Conservation (phyloP, 176 grass and related monocot species). For the Oryza glumipatula region DNA sequence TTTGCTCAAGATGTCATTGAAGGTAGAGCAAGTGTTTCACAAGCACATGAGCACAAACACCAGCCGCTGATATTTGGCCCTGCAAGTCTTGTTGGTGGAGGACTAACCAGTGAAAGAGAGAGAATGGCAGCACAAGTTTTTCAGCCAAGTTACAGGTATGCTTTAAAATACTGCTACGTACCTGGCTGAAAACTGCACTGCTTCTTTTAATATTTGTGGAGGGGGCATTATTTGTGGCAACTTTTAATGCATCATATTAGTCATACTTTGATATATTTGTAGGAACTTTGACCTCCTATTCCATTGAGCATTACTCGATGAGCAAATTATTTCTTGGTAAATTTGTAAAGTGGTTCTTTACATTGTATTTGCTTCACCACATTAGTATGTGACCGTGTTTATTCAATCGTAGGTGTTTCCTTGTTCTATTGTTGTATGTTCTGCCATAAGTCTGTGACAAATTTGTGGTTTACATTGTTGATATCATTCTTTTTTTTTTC, state of each 20-base stretch:
- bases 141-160: constrained; percentile 89
- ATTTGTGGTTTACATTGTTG: constrained; percentile 4
- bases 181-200: neutral
- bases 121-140: constrained; percentile 81
- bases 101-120: constrained; percentile 77
- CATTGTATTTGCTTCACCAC: neutral
- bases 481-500: constrained; percentile 7
- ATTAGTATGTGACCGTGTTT: neutral
- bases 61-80: constrained; percentile 97
- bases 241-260: constrained; percentile 1
- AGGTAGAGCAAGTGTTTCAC: constrained; percentile 83
- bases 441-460: neutral
- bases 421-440: no score
- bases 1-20: constrained; percentile 98
- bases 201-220: neutral
- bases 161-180: neutral
- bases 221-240: neutral
- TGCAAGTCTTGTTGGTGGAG: constrained; percentile 71
- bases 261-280: neutral
- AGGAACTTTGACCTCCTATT: constrained; percentile 1
- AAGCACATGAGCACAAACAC: constrained; percentile 90
- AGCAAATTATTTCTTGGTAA: neutral
- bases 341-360: neutral
- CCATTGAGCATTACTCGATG: neutral
- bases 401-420: neutral